Evolutionary conservation across 352 stramenopile species (phyloP), one percentile per base, ranked within the genome.

Genomic region (Phytophthora pluvialis): DNA sequence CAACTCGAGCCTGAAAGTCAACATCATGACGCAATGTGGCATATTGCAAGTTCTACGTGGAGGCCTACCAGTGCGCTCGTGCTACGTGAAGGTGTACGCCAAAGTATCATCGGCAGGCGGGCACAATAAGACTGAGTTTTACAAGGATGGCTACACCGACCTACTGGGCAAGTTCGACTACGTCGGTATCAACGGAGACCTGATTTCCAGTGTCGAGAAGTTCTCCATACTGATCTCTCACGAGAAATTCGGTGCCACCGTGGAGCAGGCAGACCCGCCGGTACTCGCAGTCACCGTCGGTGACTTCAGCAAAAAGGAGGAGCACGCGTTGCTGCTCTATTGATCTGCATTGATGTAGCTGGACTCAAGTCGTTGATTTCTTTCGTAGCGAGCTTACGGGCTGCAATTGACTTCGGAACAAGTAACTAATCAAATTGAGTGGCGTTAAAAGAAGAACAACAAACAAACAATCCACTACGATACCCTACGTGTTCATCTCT

Each of bases 201-300:
- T 84, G 81, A 98, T 78, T 97, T 98, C 86, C 77, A 98, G 38
- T 80, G 77, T 89, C 28, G 60, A 82, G 42, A 78, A 75, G 53
- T 80, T 86, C 40, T 80, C 80, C 7, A 67, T 89, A 9, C 66
- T 89, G 0, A 61, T 86, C 31, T 76, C 73, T 8, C 80, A 89
- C 55, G 66, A 78, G 9, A 64, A 67, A 18, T 75, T 80, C 5
- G 80, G 80, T 16, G 72, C 75, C 6, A 72, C 36, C 0, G 78
- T 87, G 58, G 57, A 80, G 40, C 80, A 87, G 47, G 57, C 73
- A 13, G 40, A 69, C 1, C 80, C 80, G 11, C 80, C 80, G 0
- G 74, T 83, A 28, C 54, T 87, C 35, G 78, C 78, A 31, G 36
- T 66, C 15, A 70, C 61, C 8, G 52, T 73, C 15, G 70, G 66